Conservation (phyloP, 192 early-diverging fungal genomes). For the Coemansia sp. region DNA sequence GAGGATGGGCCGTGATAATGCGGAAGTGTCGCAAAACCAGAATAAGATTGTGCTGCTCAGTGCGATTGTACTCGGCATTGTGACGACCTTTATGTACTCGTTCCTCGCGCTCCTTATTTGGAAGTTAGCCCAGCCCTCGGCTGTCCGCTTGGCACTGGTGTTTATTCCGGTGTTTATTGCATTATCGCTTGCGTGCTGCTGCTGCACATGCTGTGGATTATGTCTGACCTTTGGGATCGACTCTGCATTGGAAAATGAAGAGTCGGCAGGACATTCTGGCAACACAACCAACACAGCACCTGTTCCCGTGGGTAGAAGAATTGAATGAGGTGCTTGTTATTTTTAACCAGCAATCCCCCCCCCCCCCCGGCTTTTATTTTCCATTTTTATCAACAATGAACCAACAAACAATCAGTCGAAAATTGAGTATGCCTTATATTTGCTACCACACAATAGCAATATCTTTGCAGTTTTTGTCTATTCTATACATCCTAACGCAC, state of each 20-base stretch:
- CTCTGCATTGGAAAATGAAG: conserved; percentile 36
- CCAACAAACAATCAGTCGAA: neutral
- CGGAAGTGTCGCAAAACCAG: conserved; percentile 38
- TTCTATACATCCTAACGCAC: too few relatives aligned
- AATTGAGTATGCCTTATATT: neutral
- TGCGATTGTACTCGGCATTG: conserved; percentile 52
- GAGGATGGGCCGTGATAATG: conserved; percentile 28
- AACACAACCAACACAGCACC: neutral
- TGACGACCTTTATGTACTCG: conserved; percentile 52
- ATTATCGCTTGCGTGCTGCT: conserved; percentile 36
- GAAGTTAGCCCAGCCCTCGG: conserved; percentile 50
- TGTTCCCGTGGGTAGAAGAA: conserved; percentile 24
- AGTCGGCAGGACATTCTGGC: neutral
- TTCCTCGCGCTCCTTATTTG: conserved; percentile 58
- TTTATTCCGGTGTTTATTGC: conserved; percentile 70
- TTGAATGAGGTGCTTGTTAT: conserved; percentile 11
- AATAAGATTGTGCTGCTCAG: conserved; percentile 37
- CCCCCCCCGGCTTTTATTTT: neutral
- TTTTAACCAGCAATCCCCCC: neutral
- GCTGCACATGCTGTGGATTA: conserved; percentile 38
- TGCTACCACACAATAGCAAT: neutral
- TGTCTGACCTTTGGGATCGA: conserved; percentile 42
- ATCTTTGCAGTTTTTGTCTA: too few relatives aligned
- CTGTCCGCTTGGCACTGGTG: conserved; percentile 58
- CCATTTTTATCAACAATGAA: neutral